Evolutionary conservation across 108 stramenopile genomes (phyloP), one percentile per base, ranked within the genome.

Genomic region (Aurantiochytrium sp.): DNA sequence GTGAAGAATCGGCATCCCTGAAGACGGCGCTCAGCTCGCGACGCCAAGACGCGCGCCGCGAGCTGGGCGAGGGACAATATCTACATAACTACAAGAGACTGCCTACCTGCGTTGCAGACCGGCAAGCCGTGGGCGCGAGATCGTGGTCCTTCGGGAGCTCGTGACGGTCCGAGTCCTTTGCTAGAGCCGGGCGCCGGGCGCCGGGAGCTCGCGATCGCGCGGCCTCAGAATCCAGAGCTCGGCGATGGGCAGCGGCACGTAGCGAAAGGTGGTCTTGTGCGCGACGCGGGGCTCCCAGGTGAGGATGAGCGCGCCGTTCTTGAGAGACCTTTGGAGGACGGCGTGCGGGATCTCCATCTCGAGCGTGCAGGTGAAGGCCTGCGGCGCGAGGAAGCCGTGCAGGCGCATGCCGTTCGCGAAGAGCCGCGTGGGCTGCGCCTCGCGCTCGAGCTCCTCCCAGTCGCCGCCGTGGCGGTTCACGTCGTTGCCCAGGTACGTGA

Each of bases 241-340:
- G 12, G 73, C 73, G 30, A 81, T 81, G 39, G 73, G 73, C 8
- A 81, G 73, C 27, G 73, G 73, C 0, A 81, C 73, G 24, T 5
- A 81, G 45, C 73, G 73, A 81, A 81, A 81, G n/a, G 73, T 81
- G 42, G 73, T 81, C 45, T 81, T 81, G 45, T 81, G 73, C 39
- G 39, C 42, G 45, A 81, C 73, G 42, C 45, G 73, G 8, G 73
- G 73, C 73, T 81, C 73, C 42, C 39, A 81, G 17, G 73, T 81
- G 2, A 81, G 73, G 39, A 81, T 81, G 4, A 81, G 73, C 12
- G 73, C 30, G 39, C 45, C 73, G 30, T 48, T 15, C 73, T 42
- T 12, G 21, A 48, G 39, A 6, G 73, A 22, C 8, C 42, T 6
- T 19, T 27, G 1, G n/a, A 81, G 39, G 36, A 30, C 73, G 8